Evolutionary conservation across 73 alveolate genomes (phyloP).

Genomic region (Paramecium sexaurelia): DNA sequence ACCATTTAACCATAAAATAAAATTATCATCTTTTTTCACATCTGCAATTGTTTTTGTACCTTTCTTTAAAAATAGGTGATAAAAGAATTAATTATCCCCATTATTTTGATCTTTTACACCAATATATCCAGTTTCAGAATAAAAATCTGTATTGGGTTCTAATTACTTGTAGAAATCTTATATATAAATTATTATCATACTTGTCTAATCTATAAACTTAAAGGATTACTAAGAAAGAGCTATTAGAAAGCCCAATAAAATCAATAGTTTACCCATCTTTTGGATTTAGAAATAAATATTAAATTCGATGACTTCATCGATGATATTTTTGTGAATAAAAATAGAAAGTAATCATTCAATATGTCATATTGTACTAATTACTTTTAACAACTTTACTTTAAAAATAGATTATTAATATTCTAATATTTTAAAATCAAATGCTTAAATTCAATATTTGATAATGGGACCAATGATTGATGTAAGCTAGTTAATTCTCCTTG

Average conservation of each 20-base stretch:
- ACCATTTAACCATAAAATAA: constrained; percentile 34
- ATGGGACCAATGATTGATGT: not conserved
- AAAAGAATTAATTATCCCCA: not conserved
- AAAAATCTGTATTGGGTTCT: not conserved
- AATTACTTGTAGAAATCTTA: constrained; percentile 14
- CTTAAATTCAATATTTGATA: not conserved
- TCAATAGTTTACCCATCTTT: not conserved
- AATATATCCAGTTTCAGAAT: constrained; percentile 42
- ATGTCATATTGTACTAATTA: not conserved
- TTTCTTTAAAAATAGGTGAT: constrained; percentile 7
- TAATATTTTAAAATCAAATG: not conserved
- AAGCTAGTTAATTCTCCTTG: not conserved
- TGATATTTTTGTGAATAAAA: not conserved
- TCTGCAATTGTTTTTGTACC: not conserved
- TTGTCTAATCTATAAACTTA: not conserved
- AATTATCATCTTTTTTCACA: not conserved
- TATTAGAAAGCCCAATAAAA: not conserved
- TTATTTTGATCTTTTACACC: not conserved
- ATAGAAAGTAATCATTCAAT: not conserved
- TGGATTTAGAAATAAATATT: not conserved
- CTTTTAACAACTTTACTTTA: not conserved
- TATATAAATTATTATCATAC: not conserved
- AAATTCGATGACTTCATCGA: not conserved
- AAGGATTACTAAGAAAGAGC: not conserved
- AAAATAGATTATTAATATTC: not conserved